These are phyloP conservation scores for Zoysia pacifica DNA, from an alignment of 176 grass and related monocot species.

Conservation along the genomic window DNA sequence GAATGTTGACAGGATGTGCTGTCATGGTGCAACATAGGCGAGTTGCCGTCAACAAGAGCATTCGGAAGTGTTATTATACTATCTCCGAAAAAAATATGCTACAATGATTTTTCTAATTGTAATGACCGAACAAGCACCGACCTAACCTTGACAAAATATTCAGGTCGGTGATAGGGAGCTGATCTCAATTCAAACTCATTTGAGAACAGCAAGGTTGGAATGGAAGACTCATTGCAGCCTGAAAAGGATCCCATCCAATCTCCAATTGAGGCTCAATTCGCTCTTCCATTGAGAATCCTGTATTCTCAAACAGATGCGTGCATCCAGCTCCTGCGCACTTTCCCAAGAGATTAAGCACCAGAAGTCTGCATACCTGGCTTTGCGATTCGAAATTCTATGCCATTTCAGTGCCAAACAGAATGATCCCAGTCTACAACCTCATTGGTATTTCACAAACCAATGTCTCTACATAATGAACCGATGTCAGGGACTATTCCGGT, in stretches of 20 bases:
- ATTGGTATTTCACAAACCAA: slow-evolving; percentile 51
- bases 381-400: not conserved
- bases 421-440: not conserved
- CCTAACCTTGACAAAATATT: not conserved
- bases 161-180: not conserved
- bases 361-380: slow-evolving; percentile 19
- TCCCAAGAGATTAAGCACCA: slow-evolving; percentile 8
- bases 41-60: too few relatives aligned
- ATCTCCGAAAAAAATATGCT: too few relatives aligned
- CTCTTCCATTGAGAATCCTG: not conserved
- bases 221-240: not conserved
- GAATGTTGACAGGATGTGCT: too few relatives aligned
- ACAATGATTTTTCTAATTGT: not conserved
- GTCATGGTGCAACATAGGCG: too few relatives aligned
- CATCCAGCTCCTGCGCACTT: not conserved
- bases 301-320: not conserved
- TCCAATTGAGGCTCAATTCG: not conserved
- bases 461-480: slow-evolving; percentile 61
- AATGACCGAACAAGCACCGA: not conserved
- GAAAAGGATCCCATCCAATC: not conserved
- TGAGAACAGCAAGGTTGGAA: not conserved
- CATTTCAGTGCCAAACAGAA: not conserved
- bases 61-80: too few relatives aligned
- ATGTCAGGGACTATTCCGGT: slow-evolving; percentile 72
- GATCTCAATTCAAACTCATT: not conserved